Base-by-base conservation (phyloP, 495 filamentous ascomycete species). In the Venustampulla echinocandica region DNA sequence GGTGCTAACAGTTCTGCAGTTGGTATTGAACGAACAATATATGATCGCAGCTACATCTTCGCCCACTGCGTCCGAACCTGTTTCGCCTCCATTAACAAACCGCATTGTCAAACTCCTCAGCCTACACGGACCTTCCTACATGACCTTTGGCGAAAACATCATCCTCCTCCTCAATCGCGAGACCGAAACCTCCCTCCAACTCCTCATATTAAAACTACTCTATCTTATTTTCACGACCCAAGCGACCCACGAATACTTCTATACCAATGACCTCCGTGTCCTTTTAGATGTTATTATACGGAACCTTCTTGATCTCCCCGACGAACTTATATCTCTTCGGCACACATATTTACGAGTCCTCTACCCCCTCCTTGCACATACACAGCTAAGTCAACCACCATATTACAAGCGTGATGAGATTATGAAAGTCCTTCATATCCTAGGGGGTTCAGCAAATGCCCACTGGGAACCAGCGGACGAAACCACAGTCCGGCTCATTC, bases 291-390 rank as follows among this genome's bases (percentile, higher is more conserved):
- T 98, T 57, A 85, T 97, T 43, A 87, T 98, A 46, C 88, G 92
- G 27, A 98, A 98, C 54, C 72, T 98, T 10, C 77, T 97, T 28
- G 92, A 98, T 61, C 74, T 98, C 4, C 90, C 90, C 0, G 80
- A 84, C 47, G 86, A 90, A 53, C 74, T 86, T 43, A 71, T 76
- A 42, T 75, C 87, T 7, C 68, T 98, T 36, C 79, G 92, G 22
- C 93, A 98, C 60, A 97, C 90, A n/a, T 98, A 98, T 57, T 74
- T 98, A n/a, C 82, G 92, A 17, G 93, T 98, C 14, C 70, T 98
- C 5, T 89, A 90, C 50, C 93, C 93, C 2, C 68, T 98, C 15
- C 70, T 98, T 9, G 78, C 86, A 4, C 85, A 97, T 63, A 95
- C 90, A 6, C 92, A 97, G 62, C 76, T 98, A 24, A 81, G 77